Base-by-base conservation (phyloP, 352 stramenopile genomes). In the Blastocystis hominis region DNA sequence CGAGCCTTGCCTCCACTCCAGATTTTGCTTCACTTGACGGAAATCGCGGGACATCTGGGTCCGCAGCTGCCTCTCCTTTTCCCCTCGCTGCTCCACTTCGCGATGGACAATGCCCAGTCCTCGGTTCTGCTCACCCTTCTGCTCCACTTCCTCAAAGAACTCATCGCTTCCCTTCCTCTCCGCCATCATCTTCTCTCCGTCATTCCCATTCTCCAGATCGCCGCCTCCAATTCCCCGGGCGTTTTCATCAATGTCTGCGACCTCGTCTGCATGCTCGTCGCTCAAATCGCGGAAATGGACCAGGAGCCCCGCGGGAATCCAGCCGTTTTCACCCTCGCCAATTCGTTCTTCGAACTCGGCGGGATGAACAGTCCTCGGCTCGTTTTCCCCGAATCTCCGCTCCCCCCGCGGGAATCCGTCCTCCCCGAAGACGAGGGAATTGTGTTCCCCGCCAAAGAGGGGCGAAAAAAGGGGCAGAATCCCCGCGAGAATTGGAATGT, bases 41-140 rank as follows among this genome's bases (percentile, higher is more conserved):
- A 68, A n/a, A 54, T 61, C n/a, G 72, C 56, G n/a, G 17, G 24
- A n/a, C 44, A 24, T 66, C 50, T 84, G 1, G 50, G 44, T 1
- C 47, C 42, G 2, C 20, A 66, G 66, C 72, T 84, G 20, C 30
- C 54, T 36, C 47, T 84, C 17, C 50, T 84, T 84, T 53, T 84
- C 44, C 72, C 72, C 17, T 15, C 72, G 6, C 44, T 84, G 10
- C 55, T 30, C 10, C 44, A 54, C 55, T 64, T 53, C 24, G 20
- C 62, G 3, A 50, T 54, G 3, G 17, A 34, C 17, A 38, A 84
- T 46, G 36, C 38, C 17, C 34, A 6, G 9, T 47, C 30, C 40
- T 40, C 20, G 17, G 13, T 53, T 13, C 30, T 44, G n/a, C n/a
- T 40, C 30, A 47, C 62, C 0, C 44, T 40, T 7, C 24, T 34